phyloP scores from a whole-genome alignment of 176 grass and related monocot genomes.

The Thinopyrum elongatum region DNA sequence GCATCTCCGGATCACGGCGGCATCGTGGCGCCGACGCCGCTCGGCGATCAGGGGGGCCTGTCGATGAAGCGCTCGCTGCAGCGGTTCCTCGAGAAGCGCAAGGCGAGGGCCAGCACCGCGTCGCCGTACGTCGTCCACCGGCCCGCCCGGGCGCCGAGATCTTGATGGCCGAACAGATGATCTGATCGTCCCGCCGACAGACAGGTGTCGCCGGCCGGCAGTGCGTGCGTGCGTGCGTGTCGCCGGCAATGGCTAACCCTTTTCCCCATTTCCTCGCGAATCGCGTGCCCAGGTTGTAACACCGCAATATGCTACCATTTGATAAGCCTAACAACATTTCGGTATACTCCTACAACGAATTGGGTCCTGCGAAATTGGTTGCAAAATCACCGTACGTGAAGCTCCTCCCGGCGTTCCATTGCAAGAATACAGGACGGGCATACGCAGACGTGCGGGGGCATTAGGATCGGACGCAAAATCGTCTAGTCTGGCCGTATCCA shows the following conservation, averaged over 20 bases:
- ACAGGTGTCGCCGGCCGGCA: neutral
- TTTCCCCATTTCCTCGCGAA: neutral
- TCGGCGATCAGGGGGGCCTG: constrained; percentile 8
- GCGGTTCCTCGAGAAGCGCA: constrained; percentile 51
- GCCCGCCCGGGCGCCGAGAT: neutral
- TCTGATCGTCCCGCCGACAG: neutral
- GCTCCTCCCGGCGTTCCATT: too few species aligned
- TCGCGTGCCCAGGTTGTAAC: constrained; percentile 1
- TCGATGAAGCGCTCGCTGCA: constrained; percentile 51
- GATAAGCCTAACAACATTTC: neutral
- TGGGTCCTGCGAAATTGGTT: too few species aligned
- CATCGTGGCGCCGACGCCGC: neutral
- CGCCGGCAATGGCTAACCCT: neutral
- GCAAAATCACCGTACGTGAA: too few species aligned
- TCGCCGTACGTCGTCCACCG: neutral
- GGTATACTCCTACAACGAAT: too few species aligned
- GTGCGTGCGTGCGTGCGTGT: neutral
- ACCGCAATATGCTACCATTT: neutral
- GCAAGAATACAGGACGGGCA: too few species aligned
- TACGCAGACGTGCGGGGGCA: too few species aligned
- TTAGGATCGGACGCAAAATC: too few species aligned
- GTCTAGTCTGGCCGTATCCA: too few species aligned
- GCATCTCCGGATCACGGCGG: neutral
- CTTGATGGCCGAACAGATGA: neutral
- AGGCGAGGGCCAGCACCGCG: constrained; percentile 14